A percentile compares a stretch with the other conserved stretches of the same genome.
phyloP scores from a whole-genome alignment of 116 monocot genomes.

The Trichopus zeylanicus region DNA sequence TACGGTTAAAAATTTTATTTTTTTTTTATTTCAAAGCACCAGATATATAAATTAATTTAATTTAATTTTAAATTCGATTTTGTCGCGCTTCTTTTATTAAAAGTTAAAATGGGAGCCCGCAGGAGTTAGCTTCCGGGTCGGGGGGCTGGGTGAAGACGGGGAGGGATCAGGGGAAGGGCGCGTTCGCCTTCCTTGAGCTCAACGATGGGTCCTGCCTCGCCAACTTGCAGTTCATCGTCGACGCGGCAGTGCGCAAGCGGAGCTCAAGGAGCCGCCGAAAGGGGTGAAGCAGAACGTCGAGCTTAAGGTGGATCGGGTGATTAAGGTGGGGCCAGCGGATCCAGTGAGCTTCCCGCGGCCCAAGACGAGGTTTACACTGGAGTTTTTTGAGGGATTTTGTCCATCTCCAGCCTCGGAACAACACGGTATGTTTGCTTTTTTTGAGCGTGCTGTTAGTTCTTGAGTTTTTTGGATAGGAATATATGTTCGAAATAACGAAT shows the following conservation, averaged over 20 bases:
- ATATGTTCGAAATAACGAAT: no score
- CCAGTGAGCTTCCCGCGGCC: constrained; percentile 72
- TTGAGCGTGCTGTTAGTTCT: no score
- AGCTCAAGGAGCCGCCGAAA: constrained; percentile 80
- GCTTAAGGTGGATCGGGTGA: constrained; percentile 50
- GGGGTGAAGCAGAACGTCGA: constrained; percentile 77
- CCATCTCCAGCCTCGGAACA: constrained; percentile 76
- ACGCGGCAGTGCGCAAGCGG: constrained; percentile 57
- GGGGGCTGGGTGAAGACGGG: constrained; percentile 97
- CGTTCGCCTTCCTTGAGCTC: constrained; percentile 93
- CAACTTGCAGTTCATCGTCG: constrained; percentile 82
- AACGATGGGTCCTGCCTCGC: constrained; percentile 84
- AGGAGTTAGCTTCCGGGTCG: constrained; percentile 56
- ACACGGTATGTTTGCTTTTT: constrained; percentile 38
- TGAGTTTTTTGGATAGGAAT: no score
- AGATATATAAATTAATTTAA: no score
- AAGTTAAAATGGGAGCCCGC: no score
- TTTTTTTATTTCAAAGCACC: no score
- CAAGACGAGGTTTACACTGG: constrained; percentile 73
- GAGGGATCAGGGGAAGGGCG: constrained; percentile 84
- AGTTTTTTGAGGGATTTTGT: constrained; percentile 74
- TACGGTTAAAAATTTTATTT: no score
- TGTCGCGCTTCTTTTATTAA: no score
- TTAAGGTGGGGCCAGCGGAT: constrained; percentile 71
- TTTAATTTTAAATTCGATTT: no score